These are phyloP conservation scores for Lolium rigidum DNA, from an alignment of 176 grass and related monocot genomes.

Conservation along the genomic window DNA sequence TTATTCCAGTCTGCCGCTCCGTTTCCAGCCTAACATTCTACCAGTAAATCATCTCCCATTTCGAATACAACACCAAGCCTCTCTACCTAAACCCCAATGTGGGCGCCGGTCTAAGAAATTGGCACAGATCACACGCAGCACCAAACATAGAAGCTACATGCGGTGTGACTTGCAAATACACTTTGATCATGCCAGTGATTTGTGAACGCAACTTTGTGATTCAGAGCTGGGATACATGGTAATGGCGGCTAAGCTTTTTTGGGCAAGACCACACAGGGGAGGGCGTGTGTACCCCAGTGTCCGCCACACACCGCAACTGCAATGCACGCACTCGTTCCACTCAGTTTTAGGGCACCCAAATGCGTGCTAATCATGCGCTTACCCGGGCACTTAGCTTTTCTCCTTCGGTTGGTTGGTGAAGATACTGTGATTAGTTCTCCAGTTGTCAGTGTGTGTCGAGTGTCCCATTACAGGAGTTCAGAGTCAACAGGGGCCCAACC, in stretches of 20 bases:
- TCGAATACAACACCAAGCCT: background rate
- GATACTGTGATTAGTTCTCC: background rate
- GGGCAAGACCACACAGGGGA: conserved; percentile 23
- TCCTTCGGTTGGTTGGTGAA: conserved; percentile 36
- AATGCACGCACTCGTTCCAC: conserved; percentile 7
- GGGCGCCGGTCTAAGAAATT: background rate
- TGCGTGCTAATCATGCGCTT: conserved; percentile 33
- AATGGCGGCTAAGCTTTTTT: conserved; percentile 15
- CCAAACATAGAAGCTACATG: background rate
- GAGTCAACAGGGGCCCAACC: conserved; percentile 39
- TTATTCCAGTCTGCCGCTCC: background rate
- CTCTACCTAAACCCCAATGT: background rate
- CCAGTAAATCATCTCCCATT: background rate
- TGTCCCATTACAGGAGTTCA: background rate
- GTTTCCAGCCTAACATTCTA: background rate
- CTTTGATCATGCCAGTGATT: too few relatives aligned
- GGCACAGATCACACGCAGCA: background rate
- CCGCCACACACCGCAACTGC: conserved; percentile 11
- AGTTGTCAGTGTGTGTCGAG: background rate
- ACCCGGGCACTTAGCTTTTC: conserved; percentile 19
- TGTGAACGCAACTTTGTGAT: conserved; percentile 30
- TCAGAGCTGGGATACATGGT: background rate
- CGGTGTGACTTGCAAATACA: background rate
- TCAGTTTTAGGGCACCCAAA: background rate
- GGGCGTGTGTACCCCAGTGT: conserved; percentile 49